Conservation (phyloP, 768 basidiomycete species). For the Mycena leptocephala region DNA sequence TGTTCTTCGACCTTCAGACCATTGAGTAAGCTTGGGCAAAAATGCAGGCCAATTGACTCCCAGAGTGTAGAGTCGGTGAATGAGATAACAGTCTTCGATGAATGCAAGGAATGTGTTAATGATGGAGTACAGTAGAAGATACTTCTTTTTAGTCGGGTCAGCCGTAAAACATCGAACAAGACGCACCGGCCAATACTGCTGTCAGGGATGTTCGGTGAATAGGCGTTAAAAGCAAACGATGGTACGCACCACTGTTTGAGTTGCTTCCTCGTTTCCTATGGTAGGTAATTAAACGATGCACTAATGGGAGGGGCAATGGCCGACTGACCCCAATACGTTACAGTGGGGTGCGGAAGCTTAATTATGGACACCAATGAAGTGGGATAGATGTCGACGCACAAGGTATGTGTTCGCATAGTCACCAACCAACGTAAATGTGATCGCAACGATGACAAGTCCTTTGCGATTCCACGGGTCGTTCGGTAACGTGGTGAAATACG, state of each 20-base stretch:
- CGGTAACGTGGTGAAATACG: neutral
- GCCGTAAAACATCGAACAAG: neutral
- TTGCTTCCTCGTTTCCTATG: neutral
- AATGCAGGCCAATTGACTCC: neutral
- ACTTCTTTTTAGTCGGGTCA: neutral
- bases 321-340: neutral
- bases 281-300: neutral
- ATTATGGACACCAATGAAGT: neutral
- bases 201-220: neutral
- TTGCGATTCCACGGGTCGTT: slow-evolving; percentile 8
- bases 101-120: neutral
- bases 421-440: neutral
- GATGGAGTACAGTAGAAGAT: slow-evolving; percentile 9
- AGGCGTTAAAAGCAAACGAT: neutral
- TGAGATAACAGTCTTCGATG: slow-evolving; percentile 1
- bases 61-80: neutral
- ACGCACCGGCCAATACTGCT: slow-evolving; percentile 8
- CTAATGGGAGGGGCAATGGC: no score
- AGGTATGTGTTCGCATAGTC: slow-evolving; percentile 7
- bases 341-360: neutral
- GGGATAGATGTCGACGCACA: neutral
- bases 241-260: neutral
- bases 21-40: neutral
- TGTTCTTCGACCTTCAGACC: neutral
- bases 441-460: neutral